Evolutionary conservation across 2,329 filamentous ascomycete genomes (phyloP), one percentile per base, ranked within the genome.

Genomic region (Coniella vitis): DNA sequence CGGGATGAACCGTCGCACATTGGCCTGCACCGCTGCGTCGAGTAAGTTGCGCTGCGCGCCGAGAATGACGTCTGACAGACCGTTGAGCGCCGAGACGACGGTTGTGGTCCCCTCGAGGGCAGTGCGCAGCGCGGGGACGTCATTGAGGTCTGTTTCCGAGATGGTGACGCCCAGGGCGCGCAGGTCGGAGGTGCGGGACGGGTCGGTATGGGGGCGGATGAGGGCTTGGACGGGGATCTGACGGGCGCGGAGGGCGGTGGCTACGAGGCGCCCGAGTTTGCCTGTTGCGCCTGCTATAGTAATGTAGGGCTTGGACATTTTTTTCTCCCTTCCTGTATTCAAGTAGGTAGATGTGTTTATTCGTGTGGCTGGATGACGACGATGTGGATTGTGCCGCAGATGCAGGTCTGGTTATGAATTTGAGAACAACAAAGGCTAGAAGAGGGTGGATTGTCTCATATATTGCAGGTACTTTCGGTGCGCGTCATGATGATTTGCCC

Each of bases 1-100:
- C 1, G 80, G 79, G 22, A 84, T 65, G 65, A 83, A 81, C n/a
- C 78, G 71, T 56, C 76, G 70, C 7, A 84, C 78, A 7, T 77
- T 75, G 0, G 78, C 79, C 7, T 71, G 72, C 38, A 78, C 69
- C 13, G 78, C 71, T 1, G 79, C 81, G 42, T 84, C 74, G 39
- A 83, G 70, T 47, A 83, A 58, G 16, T 67, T 61, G 13, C 63
- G 62, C 59, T 84, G 80, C 4, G 65, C 65, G 16, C 63, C 65
- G 21, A 51, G 52, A 29, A 55, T 48, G 5, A 51, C 51, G 21
- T 54, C 48, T 40, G 37, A 45, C 25, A 56, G 52, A 1, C 53
- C 51, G 39, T 53, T 51, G 7, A 53, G 51, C 19, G 51, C 39
- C 1, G 51, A 53, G 19, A 53, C 51, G 1, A 53, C 44, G 10